These are phyloP conservation scores for Aspergillus transmontanensis DNA, from an alignment of 2,329 filamentous ascomycete genomes.

Conservation along the genomic window DNA sequence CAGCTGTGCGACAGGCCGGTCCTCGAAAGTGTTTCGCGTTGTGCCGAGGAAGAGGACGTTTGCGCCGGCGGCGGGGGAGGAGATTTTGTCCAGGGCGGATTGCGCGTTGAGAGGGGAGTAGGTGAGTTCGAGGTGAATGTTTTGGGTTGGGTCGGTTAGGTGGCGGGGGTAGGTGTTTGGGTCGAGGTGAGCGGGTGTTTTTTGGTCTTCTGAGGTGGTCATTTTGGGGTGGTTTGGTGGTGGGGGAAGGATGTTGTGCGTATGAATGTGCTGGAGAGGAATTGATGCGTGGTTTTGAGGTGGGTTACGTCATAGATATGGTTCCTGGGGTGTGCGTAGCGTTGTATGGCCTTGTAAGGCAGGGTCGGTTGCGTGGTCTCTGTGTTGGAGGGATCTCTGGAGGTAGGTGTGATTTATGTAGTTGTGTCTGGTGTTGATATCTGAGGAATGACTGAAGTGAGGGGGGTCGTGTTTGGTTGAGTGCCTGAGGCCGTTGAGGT, in stretches of 20 bases:
- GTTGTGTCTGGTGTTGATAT: neutral
- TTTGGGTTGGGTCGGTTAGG: slow-evolving; percentile 29
- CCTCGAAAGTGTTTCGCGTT: slow-evolving; percentile 47
- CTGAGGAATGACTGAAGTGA: neutral
- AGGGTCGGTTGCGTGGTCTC: too few species aligned
- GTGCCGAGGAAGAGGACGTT: slow-evolving; percentile 52
- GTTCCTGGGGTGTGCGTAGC: neutral
- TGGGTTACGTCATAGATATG: neutral
- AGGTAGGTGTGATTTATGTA: neutral
- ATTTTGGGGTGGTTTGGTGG: neutral
- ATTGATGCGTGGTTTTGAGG: too few species aligned
- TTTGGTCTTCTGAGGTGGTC: neutral
- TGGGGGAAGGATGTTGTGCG: too few species aligned
- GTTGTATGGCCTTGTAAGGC: neutral
- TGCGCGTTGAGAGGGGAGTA: slow-evolving; percentile 43
- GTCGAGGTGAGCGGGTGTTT: slow-evolving; percentile 37
- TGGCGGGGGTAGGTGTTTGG: slow-evolving; percentile 45
- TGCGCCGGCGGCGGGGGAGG: slow-evolving; percentile 47
- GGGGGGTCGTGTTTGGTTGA: neutral
- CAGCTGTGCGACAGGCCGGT: slow-evolving; percentile 45
- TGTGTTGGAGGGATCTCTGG: neutral
- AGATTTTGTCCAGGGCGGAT: slow-evolving; percentile 36
- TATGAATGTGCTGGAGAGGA: too few species aligned
- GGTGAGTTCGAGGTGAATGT: slow-evolving; percentile 48
- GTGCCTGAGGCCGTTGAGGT: neutral